Evolutionary conservation across 23 red algal genomes (phyloP), one percentile per base, ranked within the genome.

Genomic region (Gracilaria caudata): DNA sequence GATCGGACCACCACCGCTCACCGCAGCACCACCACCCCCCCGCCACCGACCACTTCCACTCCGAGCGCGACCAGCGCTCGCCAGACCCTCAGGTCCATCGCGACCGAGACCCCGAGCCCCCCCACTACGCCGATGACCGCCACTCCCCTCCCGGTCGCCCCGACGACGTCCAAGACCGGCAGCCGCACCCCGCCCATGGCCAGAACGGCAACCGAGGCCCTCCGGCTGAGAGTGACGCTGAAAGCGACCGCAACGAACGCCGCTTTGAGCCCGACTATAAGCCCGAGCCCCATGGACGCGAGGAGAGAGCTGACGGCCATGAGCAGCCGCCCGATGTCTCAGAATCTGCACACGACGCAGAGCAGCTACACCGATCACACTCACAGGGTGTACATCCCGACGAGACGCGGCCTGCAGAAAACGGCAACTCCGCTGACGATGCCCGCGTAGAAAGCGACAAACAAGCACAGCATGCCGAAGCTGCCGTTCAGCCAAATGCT

Each of bases 361-460:
- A 66, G 25, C 70, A 75, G 43, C 70, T 29, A 0, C 39, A 33
- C 70, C 70, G 70, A 43, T 75, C 70, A 75, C 4, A 47, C 70
- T 13, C 70, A 28, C 70, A 43, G 4, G 33, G 43, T 49, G 43
- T 25, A n/a, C 21, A 75, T 28, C 70, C 37, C 21, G 29, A 47
- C 70, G 37, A 30, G 37, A 40, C 37, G 37, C 39, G 33, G 38
- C 70, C 70, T 11, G 20, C 70, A 28, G 70, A 75, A 20, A 75
- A 75, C 43, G 70, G 70, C 25, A 49, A n/a, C 43, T 49, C 70
- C 39, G 70, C 70, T 75, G 70, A 75, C 70, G 70, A 33, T 75
- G 70, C 70, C 38, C 70, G 40, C 70, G 26, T 26, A 12, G 23
- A 46, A 49, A 75, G 70, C 70, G 70, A 75, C 70, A 75, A 75